Percentiles rank a stretch among this genome's conserved stretches.
Evolutionary conservation across 306 rosid genomes (phyloP).

Genomic region (Urtica urens): DNA sequence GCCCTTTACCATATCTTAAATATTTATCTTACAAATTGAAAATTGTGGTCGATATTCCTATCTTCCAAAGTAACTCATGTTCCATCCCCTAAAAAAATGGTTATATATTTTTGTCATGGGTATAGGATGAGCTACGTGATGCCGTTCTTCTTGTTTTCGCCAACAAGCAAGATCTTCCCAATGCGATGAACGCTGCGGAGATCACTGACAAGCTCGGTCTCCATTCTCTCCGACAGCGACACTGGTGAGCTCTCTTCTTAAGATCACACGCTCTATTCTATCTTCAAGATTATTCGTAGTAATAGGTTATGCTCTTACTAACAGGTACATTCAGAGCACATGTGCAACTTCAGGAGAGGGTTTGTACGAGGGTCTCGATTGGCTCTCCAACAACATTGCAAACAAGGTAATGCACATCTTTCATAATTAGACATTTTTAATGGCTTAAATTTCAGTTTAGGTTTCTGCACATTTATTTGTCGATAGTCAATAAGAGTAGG

Average conservation of each 20-base stretch:
- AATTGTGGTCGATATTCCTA: background rate
- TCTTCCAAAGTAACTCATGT: too few relatives aligned
- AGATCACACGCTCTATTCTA: background rate
- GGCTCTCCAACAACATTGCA: conserved; percentile 99
- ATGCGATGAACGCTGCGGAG: conserved; percentile 99
- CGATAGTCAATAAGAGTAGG: too few relatives aligned
- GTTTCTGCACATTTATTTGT: too few relatives aligned
- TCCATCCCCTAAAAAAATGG: background rate
- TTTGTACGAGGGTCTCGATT: conserved; percentile 92
- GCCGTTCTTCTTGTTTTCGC: conserved; percentile 98
- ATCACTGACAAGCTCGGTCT: conserved; percentile 99
- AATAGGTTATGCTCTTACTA: conserved; percentile 6
- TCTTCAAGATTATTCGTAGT: background rate
- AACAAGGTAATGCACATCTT: too few relatives aligned
- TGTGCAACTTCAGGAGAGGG: conserved; percentile 99
- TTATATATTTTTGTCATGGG: conserved; percentile 9
- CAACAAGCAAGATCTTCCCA: conserved; percentile 99
- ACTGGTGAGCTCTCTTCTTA: conserved; percentile 46
- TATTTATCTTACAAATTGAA: background rate
- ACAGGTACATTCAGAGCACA: conserved; percentile 99
- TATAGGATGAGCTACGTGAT: conserved; percentile 96
- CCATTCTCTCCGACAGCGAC: conserved; percentile 98
- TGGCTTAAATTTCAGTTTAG: too few relatives aligned
- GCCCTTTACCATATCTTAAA: background rate
- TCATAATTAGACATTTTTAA: too few relatives aligned